Base-by-base conservation (phyloP, 192 early-diverging fungal genomes). In the Umbelopsis sp. region DNA sequence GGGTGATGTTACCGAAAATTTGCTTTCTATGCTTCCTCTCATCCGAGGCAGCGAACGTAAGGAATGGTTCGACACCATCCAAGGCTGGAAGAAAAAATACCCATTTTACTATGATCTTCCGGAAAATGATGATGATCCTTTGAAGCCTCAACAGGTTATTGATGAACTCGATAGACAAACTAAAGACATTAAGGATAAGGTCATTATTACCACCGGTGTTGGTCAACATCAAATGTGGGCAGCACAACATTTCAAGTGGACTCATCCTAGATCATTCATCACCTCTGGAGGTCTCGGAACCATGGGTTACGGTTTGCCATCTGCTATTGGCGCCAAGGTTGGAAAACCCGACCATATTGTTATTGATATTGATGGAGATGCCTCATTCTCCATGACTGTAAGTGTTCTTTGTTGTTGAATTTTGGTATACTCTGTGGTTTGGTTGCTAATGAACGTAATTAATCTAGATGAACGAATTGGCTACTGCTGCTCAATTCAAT, bases 141-240 rank as follows among this genome's bases (percentile, higher is more conserved):
- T 98, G 67, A 95, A 96, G 84, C 96, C 97, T 44, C 97, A 99
- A 87, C 91, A 92, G 43, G 88, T 98, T 72, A 91, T 99, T 70
- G 93, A 94, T 59, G 96, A 97, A 82, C 87, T 99, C 44, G 89
- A 97, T 74, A 81, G 86, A 29, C 95, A 96, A 84, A 90, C 91
- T 17, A 81, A 84, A 32, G 75, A 91, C 78, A 89, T 86, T 56
- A 97, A 97, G 86, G 90, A 96, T 34, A 92, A 96, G 75, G 94
- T 95, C 65, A 92, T 99, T 62, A 86, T 99, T 72, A 91, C 96
- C 34, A 98, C 97, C 20, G 97, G 97, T 66, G 96, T 99, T 1
- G 97, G 96, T 34, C 97, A 97, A 79, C 97, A 99, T 88, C 97
- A 99, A 79, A 99, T 99, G 97, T 99, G 96, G 95, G 91, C 96